Evolutionary conservation across 2,329 filamentous ascomycete genomes (phyloP), one percentile per base, ranked within the genome.

Genomic region (Chaetomium olivaceum): DNA sequence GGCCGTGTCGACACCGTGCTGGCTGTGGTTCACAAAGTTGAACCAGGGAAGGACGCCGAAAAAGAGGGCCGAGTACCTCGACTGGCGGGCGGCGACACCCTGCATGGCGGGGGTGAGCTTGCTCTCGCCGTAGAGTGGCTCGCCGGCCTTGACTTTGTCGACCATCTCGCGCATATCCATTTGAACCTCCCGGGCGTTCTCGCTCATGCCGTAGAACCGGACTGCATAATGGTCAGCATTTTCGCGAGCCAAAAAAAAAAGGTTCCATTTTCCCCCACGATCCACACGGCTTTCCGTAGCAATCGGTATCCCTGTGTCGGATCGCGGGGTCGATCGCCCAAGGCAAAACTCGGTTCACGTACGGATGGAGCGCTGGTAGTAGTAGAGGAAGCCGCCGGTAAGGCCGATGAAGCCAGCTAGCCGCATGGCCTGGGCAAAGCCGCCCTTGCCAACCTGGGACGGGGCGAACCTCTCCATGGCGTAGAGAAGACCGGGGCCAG

Each of bases 121-220:
- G 74, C 89, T 92, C 73, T 85, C 87, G 74, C 95, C 95, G 79
- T 99, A 99, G 58, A 98, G 83, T 43, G 95, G 85, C 82, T 96
- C 86, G 70, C 94, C 94, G 66, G 85, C 87, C 86, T 98, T 99
- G 77, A 98, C 93, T 81, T 94, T 96, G 78, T 89, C 87, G 46
- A 97, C 93, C 95, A 99, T 99, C 80, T 99, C 95, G 70, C 87
- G 87, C 93, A 98, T 98, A 77, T 99, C 95, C 89, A 96, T 89
- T 70, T 97, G 91, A 65, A 95, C 83, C 79, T 99, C 95, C 73
- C 95, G 89, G 62, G 89, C 81, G 81, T 99, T 99, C 80, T 99
- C 95, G 57, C 87, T 89, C 80, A 93, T 92, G 74, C 95, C 95
- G 81, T 97, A 98, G 81, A 99, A 98, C 71, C 95, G 91, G 75